These are phyloP conservation scores for Colletotrichum cuscutae DNA, from an alignment of 2,329 filamentous ascomycete genomes.

Conservation along the genomic window DNA sequence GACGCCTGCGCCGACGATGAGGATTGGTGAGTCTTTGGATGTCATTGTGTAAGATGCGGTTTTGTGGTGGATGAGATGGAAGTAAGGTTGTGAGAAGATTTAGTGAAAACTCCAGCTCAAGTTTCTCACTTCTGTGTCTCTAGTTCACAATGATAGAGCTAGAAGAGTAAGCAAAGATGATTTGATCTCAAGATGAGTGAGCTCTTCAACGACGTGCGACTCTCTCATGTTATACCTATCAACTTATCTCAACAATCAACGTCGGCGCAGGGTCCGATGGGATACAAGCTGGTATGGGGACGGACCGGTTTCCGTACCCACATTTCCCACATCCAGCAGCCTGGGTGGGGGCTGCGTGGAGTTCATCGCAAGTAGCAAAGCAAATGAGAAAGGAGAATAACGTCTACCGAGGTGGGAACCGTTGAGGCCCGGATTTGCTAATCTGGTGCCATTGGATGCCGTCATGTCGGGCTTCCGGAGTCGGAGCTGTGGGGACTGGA, in stretches of 20 bases:
- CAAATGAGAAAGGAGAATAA: background rate
- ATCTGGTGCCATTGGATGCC: background rate
- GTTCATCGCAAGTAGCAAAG: background rate
- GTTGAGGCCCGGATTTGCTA: background rate
- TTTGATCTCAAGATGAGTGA: background rate
- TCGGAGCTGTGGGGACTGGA: background rate
- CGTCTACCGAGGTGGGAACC: background rate
- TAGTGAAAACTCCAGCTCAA: no score
- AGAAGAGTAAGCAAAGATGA: no score
- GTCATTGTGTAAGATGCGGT: background rate
- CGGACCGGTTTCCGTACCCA: background rate
- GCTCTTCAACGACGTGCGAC: background rate
- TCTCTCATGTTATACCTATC: background rate
- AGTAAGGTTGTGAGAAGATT: no score
- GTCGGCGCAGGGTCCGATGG: background rate
- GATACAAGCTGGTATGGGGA: background rate
- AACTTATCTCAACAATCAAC: background rate
- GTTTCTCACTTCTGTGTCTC: no score
- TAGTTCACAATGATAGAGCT: no score
- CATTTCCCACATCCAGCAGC: background rate
- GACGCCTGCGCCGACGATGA: slow-evolving; percentile 45
- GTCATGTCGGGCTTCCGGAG: background rate
- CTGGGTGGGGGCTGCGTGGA: background rate
- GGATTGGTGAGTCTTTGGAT: slow-evolving; percentile 36
- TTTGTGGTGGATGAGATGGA: background rate